Evolutionary conservation across 768 basidiomycete species (phyloP).

Genomic region (Suillus decipiens): DNA sequence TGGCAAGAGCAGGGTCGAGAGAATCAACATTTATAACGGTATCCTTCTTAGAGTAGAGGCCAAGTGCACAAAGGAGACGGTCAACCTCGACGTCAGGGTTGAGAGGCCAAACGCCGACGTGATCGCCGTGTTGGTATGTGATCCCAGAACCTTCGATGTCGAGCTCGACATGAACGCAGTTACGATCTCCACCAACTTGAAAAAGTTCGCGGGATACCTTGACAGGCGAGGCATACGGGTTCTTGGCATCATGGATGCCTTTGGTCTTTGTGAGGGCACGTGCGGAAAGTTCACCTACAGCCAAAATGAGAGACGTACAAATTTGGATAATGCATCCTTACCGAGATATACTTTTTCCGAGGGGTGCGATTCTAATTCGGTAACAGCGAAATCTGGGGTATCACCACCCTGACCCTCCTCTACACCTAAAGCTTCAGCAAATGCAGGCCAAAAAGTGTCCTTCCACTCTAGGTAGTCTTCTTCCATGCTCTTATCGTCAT

Average conservation of each 20-base stretch:
- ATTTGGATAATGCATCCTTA: constrained; percentile 34
- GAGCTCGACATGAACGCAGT: constrained; percentile 94
- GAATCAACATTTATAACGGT: constrained; percentile 90
- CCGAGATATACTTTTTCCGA: constrained; percentile 93
- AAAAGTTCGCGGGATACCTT: constrained; percentile 82
- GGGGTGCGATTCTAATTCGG: constrained; percentile 74
- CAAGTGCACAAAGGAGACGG: constrained; percentile 83
- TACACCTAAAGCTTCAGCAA: constrained; percentile 79
- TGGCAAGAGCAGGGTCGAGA: constrained; percentile 96
- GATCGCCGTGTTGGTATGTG: constrained; percentile 98
- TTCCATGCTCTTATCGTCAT: constrained; percentile 99
- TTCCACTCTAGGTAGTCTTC: constrained; percentile 99
- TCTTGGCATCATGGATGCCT: constrained; percentile 97
- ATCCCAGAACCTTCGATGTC: constrained; percentile 93
- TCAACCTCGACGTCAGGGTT: constrained; percentile 93
- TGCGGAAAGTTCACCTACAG: constrained; percentile 87
- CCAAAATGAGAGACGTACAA: constrained; percentile 1
- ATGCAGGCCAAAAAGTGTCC: constrained; percentile 93
- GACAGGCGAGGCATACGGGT: constrained; percentile 91
- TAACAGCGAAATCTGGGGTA: constrained; percentile 89
- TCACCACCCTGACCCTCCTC: constrained; percentile 98
- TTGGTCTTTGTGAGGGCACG: constrained; percentile 91
- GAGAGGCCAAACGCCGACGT: constrained; percentile 95
- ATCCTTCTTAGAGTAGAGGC: constrained; percentile 79
- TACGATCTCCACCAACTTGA: constrained; percentile 67